Percentiles rank a stretch among this genome's conserved stretches.
phyloP scores from a whole-genome alignment of 495 filamentous ascomycete species.

The Trichoderma erinaceum region DNA sequence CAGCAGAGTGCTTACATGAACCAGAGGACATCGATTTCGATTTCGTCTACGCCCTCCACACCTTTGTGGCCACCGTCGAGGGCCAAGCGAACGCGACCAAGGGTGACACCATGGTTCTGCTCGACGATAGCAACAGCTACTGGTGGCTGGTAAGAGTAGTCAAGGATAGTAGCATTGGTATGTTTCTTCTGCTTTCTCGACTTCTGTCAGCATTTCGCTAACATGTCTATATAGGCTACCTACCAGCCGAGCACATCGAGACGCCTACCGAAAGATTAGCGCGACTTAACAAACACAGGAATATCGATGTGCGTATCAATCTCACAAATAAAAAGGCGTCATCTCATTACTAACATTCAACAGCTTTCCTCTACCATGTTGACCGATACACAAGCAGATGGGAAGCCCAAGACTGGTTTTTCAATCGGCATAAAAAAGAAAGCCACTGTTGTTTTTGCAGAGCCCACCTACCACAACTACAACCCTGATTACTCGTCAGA shows the following conservation, averaged over 20 bases:
- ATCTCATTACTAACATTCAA: slow-evolving; percentile 20
- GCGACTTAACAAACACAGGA: slow-evolving; percentile 93
- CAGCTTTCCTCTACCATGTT: slow-evolving; percentile 93
- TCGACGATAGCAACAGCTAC: slow-evolving; percentile 99
- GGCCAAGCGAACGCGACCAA: slow-evolving; percentile 98
- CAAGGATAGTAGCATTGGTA: slow-evolving; percentile 96
- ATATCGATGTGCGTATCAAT: slow-evolving; percentile 73
- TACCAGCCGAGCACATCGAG: slow-evolving; percentile 97
- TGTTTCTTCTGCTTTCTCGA: slow-evolving; percentile 19
- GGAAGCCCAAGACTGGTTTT: slow-evolving; percentile 77
- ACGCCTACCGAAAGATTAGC: slow-evolving; percentile 93
- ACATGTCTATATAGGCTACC: slow-evolving; percentile 58
- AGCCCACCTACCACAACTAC: slow-evolving; percentile 83
- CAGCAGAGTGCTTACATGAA: slow-evolving; percentile 72
- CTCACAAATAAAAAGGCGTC: neutral
- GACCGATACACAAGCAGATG: slow-evolving; percentile 68
- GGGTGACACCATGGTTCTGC: slow-evolving; percentile 97
- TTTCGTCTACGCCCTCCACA: slow-evolving; percentile 97
- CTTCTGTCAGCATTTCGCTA: slow-evolving; percentile 15
- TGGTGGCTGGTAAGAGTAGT: slow-evolving; percentile 99
- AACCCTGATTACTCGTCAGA: slow-evolving; percentile 90
- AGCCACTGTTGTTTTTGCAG: slow-evolving; percentile 83
- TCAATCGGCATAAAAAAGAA: slow-evolving; percentile 85
- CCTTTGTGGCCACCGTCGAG: slow-evolving; percentile 95
- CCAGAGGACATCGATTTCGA: slow-evolving; percentile 99